Percentiles rank a stretch among this genome's conserved stretches.
phyloP scores from a whole-genome alignment of 345 rosid genomes.

The Gossypium herbaceum region DNA sequence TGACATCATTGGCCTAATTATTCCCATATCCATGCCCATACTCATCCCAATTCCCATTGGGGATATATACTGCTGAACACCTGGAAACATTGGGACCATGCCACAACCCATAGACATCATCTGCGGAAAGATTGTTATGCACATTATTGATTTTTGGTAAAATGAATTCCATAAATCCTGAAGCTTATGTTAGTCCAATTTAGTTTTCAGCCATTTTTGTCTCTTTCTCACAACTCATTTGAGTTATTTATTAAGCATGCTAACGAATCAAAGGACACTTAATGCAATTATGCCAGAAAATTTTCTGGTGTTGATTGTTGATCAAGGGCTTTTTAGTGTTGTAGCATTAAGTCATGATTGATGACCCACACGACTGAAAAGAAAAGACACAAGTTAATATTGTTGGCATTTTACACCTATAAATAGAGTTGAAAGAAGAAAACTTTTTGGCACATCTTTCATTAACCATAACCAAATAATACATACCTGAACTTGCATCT shows the following conservation, averaged over 20 bases:
- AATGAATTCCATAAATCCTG: neutral
- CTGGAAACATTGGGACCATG: slow-evolving; percentile 67
- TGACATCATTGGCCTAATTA: slow-evolving; percentile 64
- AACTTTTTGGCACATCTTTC: neutral
- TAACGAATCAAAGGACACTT: neutral
- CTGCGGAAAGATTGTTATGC: slow-evolving; percentile 29
- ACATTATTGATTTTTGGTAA: neutral
- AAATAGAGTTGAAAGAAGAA: neutral
- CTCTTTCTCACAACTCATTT: neutral
- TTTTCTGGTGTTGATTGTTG: neutral
- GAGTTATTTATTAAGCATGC: neutral
- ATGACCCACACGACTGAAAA: neutral
- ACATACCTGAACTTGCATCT: slow-evolving; percentile 54
- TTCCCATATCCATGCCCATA: slow-evolving; percentile 50
- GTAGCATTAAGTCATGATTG: neutral
- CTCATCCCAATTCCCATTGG: slow-evolving; percentile 66
- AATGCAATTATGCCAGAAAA: neutral
- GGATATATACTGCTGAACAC: slow-evolving; percentile 58
- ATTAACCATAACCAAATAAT: neutral
- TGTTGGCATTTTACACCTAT: neutral
- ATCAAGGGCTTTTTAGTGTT: neutral
- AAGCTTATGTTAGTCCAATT: neutral
- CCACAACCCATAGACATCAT: slow-evolving; percentile 92
- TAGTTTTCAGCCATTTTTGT: neutral
- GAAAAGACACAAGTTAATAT: neutral